A percentile compares a stretch with the other conserved stretches of the same genome.
Evolutionary conservation across 1,284 basidiomycete species (phyloP).

Genomic region (Heliocybe sulcata): DNA sequence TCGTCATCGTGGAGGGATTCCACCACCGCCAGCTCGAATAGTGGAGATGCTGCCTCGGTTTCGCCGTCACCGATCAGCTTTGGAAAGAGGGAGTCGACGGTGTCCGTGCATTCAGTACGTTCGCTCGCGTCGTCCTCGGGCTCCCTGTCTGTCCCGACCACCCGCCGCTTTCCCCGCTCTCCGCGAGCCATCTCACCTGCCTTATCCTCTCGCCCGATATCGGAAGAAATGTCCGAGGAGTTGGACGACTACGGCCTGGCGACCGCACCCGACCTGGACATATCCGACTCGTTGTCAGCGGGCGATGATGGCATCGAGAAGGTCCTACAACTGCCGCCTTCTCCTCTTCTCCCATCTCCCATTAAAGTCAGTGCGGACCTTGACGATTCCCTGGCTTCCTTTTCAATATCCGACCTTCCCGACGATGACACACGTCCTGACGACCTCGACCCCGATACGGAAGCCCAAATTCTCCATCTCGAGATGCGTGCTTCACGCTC

Average conservation of each 20-base stretch:
- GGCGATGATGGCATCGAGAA: slow-evolving; percentile 2
- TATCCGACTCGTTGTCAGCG: neutral
- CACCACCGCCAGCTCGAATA: slow-evolving; percentile 16
- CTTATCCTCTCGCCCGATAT: neutral
- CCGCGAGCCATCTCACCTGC: neutral
- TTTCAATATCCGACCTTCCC: neutral
- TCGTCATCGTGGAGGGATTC: slow-evolving; percentile 21
- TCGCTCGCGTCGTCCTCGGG: neutral
- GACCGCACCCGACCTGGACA: neutral
- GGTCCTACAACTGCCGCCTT: neutral
- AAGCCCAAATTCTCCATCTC: slow-evolving; percentile 23
- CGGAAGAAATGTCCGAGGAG: neutral
- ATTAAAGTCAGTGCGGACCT: neutral
- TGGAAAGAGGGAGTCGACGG: neutral
- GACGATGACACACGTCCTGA: neutral
- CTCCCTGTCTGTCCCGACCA: neutral
- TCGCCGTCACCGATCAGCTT: slow-evolving; percentile 6
- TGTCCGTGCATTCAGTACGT: neutral
- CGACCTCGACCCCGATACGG: slow-evolving; percentile 7
- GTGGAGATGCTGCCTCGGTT: slow-evolving; percentile 10
- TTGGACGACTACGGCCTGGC: neutral
- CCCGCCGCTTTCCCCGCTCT: neutral
- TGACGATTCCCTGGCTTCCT: neutral
- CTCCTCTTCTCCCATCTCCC: neutral
- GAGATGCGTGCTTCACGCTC: slow-evolving; percentile 26